Evolutionary conservation across 148 eudicot species (phyloP).

Genomic region (Cornus controversa): DNA sequence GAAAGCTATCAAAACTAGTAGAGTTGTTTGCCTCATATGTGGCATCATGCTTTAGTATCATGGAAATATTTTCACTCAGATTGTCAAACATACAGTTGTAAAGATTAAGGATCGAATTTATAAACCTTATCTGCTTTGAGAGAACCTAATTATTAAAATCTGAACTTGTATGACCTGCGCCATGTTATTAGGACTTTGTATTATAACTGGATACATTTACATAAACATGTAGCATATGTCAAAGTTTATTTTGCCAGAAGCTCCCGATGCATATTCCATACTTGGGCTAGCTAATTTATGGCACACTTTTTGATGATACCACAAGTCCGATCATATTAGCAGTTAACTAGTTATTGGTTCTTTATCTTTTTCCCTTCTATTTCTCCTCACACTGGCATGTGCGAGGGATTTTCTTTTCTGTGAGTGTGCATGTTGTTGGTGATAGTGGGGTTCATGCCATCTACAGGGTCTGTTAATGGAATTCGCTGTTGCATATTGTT

Average conservation of each 20-base stretch:
- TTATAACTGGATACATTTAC: slow-evolving; percentile 1
- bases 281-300: background rate
- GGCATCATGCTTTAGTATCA: background rate
- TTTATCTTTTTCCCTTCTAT: background rate
- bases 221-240: background rate
- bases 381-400: background rate
- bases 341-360: background rate
- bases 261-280: background rate
- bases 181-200: background rate
- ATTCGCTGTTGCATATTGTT: background rate
- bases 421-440: too few relatives aligned
- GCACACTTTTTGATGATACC: background rate
- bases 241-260: background rate
- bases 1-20: background rate
- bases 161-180: background rate
- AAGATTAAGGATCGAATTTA: background rate
- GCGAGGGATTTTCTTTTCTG: background rate
- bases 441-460: too few relatives aligned
- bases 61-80: background rate
- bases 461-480: background rate
- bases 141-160: background rate
- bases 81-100: background rate
- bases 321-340: background rate
- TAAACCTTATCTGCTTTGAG: background rate
- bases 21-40: background rate